Conservation (phyloP, 2,329 filamentous ascomycete species). For the Annulohypoxylon truncatum region DNA sequence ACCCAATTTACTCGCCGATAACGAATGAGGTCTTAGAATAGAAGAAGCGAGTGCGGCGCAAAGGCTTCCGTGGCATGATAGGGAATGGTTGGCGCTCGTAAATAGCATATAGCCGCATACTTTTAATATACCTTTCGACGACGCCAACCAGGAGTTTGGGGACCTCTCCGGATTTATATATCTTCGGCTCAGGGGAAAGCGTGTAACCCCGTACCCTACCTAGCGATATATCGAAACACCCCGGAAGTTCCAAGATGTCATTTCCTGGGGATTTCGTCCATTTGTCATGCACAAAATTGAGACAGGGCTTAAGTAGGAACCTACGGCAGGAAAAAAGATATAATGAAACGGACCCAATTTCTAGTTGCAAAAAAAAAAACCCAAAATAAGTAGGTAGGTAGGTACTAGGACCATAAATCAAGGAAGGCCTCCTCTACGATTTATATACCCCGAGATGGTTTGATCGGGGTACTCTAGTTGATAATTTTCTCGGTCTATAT, state of each 20-base stretch:
- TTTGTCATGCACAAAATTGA: neutral
- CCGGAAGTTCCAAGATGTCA: constrained; percentile 8
- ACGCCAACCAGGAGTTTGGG: neutral
- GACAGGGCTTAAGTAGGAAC: neutral
- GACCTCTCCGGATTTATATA: constrained; percentile 28
- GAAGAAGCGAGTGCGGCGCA: constrained; percentile 24
- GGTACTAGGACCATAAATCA: too few species aligned
- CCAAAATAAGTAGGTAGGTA: too few species aligned
- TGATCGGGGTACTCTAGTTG: too few species aligned
- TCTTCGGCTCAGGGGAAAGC: constrained; percentile 12
- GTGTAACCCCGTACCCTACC: too few species aligned
- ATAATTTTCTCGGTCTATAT: too few species aligned
- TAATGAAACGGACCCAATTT: neutral
- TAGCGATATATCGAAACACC: neutral
- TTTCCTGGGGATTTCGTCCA: neutral
- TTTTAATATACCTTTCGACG: constrained; percentile 16
- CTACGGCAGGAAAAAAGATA: neutral
- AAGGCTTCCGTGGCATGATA: constrained; percentile 26
- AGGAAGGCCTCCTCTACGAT: too few species aligned
- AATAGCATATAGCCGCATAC: constrained; percentile 15
- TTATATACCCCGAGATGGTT: too few species aligned
- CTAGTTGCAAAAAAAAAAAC: neutral
- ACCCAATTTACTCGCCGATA: neutral
- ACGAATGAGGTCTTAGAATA: constrained; percentile 19
- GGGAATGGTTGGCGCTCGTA: neutral